Evolutionary conservation across 306 rosid genomes (phyloP).

Genomic region (Cyamopsis tetragonoloba): DNA sequence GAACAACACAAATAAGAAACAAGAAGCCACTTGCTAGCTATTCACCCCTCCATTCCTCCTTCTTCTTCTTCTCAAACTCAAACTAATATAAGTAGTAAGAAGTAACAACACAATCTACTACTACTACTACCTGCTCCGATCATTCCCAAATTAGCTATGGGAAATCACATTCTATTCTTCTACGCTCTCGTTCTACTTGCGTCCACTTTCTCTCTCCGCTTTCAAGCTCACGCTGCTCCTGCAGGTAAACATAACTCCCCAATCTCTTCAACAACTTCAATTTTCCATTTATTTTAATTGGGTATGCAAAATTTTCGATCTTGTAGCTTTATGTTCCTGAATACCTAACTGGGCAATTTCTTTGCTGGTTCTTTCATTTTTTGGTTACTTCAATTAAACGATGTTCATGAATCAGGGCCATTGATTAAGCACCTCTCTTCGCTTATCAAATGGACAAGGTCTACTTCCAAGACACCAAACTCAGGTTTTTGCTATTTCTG

Average conservation of each 20-base stretch:
- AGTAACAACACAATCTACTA: not conserved
- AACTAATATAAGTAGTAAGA: too few species aligned
- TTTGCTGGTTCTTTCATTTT: not conserved
- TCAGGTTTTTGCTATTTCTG: slow-evolving; percentile 52
- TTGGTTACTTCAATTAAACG: not conserved
- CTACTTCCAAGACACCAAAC: slow-evolving; percentile 64
- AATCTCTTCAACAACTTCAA: slow-evolving; percentile 2
- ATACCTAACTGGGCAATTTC: slow-evolving; percentile 17
- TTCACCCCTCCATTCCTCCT: not conserved
- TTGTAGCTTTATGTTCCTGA: not conserved
- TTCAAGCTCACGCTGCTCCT: slow-evolving; percentile 76
- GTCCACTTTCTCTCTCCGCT: slow-evolving; percentile 38
- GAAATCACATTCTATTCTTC: slow-evolving; percentile 38
- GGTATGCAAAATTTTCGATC: slow-evolving; percentile 30
- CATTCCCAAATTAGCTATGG: slow-evolving; percentile 39
- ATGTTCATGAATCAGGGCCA: slow-evolving; percentile 58
- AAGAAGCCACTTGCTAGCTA: slow-evolving; percentile 15
- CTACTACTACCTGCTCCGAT: not conserved
- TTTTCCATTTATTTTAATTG: slow-evolving; percentile 22
- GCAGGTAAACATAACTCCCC: slow-evolving; percentile 49
- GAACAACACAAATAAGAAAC: not conserved
- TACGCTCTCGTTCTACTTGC: slow-evolving; percentile 33
- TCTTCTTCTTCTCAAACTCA: slow-evolving; percentile 7
- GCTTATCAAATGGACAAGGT: slow-evolving; percentile 80
- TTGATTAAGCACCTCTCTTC: slow-evolving; percentile 72